Conservation (phyloP, 179 eudicot genomes). For the Beta macrorhiza region DNA sequence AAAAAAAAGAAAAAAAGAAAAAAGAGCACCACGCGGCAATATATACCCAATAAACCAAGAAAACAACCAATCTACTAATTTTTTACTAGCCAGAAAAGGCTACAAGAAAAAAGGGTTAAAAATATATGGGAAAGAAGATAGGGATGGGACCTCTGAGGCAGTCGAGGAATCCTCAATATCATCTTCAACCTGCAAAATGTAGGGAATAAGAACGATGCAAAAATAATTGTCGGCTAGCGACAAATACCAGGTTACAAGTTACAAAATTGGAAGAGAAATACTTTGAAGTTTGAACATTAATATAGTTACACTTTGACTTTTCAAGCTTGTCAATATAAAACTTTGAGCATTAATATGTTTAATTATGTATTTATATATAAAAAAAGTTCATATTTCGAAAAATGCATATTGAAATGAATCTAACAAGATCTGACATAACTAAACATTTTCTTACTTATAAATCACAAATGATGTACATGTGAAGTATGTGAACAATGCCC, state of each 20-base stretch:
- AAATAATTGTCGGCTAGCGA: not conserved
- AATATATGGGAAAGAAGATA: not conserved
- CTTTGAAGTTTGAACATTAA: too few relatives aligned
- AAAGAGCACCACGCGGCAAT: too few relatives aligned
- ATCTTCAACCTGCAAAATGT: slow-evolving; percentile 46
- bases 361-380: too few relatives aligned
- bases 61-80: not conserved
- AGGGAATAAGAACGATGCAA: not conserved
- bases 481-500: too few relatives aligned
- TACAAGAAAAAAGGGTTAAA: not conserved
- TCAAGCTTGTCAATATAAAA: not conserved
- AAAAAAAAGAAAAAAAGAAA: not conserved
- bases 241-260: not conserved
- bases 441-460: too few relatives aligned
- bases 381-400: too few relatives aligned
- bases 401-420: too few relatives aligned
- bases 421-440: too few relatives aligned
- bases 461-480: too few relatives aligned
- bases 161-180: slow-evolving; percentile 75
- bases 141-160: slow-evolving; percentile 48
- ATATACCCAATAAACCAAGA: not conserved
- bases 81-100: not conserved
- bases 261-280: not conserved
- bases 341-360: too few relatives aligned
- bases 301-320: not conserved